Base-by-base conservation (phyloP, 139 green algal genomes). In the Picochlorum sp. region DNA sequence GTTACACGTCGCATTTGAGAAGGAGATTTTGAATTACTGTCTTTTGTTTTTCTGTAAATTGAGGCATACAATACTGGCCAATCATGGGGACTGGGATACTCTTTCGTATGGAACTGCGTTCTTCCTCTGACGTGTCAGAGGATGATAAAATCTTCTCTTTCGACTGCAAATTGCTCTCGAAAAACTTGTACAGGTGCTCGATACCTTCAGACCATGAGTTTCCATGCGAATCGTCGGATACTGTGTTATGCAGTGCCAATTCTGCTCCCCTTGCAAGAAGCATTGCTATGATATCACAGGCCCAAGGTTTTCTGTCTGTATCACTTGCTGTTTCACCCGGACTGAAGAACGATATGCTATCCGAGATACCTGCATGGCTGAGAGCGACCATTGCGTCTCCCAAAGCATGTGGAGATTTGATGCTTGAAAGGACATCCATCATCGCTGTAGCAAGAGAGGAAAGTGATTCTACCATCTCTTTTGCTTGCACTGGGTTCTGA, bases 191-290 rank as follows among this genome's bases (percentile, higher is more conserved):
- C 18, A 85, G 59, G 4, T 46, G 23, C 2, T 49, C 56, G 45
- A 79, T 68, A 24, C 45, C 38, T 15, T 24, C 10, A 6, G 45
- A 64, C 79, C 76, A 84, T 9, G n/a, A 20, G 23, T 49, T 58
- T 4, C 32, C 38, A 0, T 56, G 58, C 18, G 61, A 54, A 1
- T 56, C 28, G 28, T 50, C 65, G 8, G 69, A 49, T 11, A 20
- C 49, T 9, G 41, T 65, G 18, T 20, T 37, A 16, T 49, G 56
- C 32, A 89, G 60, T 28, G 75, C 76, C 2, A 84, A 69, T 72
- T 87, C 76, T 23, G 68, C 74, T 5, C 72, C 79, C 9, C 80
- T 73, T 58, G 73, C 65, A 66, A 87, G 71, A 64, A 90, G 71
- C 15, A 79, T 78, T 3, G 51, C 64, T 10, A 90, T 57, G 28